These are phyloP conservation scores for Geranium rotundifolium DNA, from an alignment of 345 rosid species.

Conservation along the genomic window DNA sequence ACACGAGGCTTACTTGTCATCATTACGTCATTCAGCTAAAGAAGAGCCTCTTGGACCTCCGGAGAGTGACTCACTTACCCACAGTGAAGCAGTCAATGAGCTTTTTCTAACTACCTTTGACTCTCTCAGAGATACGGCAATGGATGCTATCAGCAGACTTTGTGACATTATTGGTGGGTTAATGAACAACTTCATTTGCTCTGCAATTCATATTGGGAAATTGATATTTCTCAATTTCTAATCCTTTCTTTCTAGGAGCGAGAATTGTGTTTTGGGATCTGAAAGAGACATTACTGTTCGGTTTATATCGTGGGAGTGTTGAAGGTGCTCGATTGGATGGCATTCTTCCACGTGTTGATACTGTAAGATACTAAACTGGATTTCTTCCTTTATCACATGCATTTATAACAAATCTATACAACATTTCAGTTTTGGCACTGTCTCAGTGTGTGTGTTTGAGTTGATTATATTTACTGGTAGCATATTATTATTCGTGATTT, in stretches of 20 bases:
- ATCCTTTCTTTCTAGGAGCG: constrained; percentile 33
- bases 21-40: constrained; percentile 17
- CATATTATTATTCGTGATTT: background rate
- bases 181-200: constrained; percentile 2
- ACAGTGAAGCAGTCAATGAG: constrained; percentile 63
- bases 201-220: background rate
- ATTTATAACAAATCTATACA: background rate
- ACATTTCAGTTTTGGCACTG: background rate
- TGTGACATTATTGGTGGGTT: constrained; percentile 67
- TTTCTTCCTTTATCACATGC: background rate
- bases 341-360: constrained; percentile 61
- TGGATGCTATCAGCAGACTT: constrained; percentile 40
- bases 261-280: constrained; percentile 86
- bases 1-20: background rate
- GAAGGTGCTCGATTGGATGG: constrained; percentile 71
- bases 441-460: background rate
- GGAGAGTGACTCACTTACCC: constrained; percentile 38
- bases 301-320: constrained; percentile 59
- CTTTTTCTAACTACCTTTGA: constrained; percentile 69
- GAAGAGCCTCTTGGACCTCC: constrained; percentile 28
- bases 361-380: constrained; percentile 32
- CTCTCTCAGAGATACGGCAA: constrained; percentile 56
- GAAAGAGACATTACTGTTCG: constrained; percentile 56
- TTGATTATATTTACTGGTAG: constrained; percentile 2
- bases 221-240: constrained; percentile 3